phyloP scores from a whole-genome alignment of 805 yeast species.

The Candida xyloterini region DNA sequence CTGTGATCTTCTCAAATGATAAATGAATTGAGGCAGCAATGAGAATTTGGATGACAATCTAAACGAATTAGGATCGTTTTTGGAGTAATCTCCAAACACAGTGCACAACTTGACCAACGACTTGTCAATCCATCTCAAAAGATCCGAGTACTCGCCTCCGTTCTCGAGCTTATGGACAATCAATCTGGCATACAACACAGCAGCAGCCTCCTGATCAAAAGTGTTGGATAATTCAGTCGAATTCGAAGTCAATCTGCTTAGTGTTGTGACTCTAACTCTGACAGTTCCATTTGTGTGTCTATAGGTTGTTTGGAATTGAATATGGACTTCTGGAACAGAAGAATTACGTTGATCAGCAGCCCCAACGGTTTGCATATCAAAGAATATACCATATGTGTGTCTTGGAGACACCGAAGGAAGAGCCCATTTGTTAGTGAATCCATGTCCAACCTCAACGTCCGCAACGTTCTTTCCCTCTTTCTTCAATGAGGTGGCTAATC shows the following conservation, averaged over 20 bases:
- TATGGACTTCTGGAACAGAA: slow-evolving; percentile 36
- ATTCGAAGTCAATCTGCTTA: slow-evolving; percentile 51
- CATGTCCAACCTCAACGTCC: slow-evolving; percentile 91
- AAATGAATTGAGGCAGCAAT: slow-evolving; percentile 92
- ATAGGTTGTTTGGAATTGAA: slow-evolving; percentile 86
- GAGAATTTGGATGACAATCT: slow-evolving; percentile 80
- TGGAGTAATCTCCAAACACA: slow-evolving; percentile 88
- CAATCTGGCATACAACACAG: slow-evolving; percentile 86
- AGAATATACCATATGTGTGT: slow-evolving; percentile 85
- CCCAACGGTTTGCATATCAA: slow-evolving; percentile 66
- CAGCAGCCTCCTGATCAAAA: slow-evolving; percentile 99
- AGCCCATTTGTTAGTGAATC: slow-evolving; percentile 87
- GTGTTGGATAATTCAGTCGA: slow-evolving; percentile 52
- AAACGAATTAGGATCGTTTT: slow-evolving; percentile 80
- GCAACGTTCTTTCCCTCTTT: slow-evolving; percentile 73
- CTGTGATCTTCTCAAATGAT: slow-evolving; percentile 93
- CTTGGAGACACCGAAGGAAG: slow-evolving; percentile 83
- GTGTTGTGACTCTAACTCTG: slow-evolving; percentile 87
- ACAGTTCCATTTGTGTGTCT: slow-evolving; percentile 94
- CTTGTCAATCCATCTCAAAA: slow-evolving; percentile 91
- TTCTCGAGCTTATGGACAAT: slow-evolving; percentile 89
- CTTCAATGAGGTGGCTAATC: slow-evolving; percentile 79
- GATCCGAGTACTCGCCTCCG: slow-evolving; percentile 70
- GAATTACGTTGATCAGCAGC: slow-evolving; percentile 41
- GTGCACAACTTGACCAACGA: slow-evolving; percentile 87